Conservation (phyloP, 164 flowering plant species). For the Stephania yunnanensis region DNA sequence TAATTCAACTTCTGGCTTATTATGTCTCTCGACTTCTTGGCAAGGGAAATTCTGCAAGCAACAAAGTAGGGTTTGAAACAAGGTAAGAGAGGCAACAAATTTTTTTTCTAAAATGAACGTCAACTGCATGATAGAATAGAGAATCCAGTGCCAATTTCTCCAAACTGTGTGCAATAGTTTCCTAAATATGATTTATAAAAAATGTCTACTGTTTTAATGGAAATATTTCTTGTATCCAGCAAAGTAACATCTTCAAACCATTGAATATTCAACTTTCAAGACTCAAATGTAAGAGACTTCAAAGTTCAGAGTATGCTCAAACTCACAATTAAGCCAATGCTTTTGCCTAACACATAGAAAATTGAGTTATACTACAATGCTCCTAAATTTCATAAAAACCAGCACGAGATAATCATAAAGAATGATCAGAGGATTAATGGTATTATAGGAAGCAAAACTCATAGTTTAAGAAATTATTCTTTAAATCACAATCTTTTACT, state of each 20-base stretch:
- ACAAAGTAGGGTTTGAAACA: neutral
- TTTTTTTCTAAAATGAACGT: conserved; percentile 3
- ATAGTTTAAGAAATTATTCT: neutral
- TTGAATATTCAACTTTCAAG: neutral
- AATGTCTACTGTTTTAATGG: neutral
- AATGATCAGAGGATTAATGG: neutral
- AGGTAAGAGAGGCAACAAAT: no score
- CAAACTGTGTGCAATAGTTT: neutral
- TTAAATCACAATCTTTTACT: neutral
- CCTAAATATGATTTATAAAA: neutral
- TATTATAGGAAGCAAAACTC: neutral
- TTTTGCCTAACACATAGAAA: neutral
- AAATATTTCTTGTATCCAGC: neutral
- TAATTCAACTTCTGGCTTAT: conserved; percentile 97
- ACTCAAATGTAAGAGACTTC: neutral
- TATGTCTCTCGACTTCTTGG: conserved; percentile 99
- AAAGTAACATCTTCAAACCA: neutral
- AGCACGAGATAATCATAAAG: neutral
- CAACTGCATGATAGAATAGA: neutral
- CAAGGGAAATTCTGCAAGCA: conserved; percentile 90
- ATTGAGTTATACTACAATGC: neutral
- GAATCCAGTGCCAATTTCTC: neutral
- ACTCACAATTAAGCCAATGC: neutral
- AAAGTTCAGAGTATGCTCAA: neutral
- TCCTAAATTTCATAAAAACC: neutral